phyloP scores from a whole-genome alignment of 176 grass and related monocot genomes.

The Aegilops longissima region DNA sequence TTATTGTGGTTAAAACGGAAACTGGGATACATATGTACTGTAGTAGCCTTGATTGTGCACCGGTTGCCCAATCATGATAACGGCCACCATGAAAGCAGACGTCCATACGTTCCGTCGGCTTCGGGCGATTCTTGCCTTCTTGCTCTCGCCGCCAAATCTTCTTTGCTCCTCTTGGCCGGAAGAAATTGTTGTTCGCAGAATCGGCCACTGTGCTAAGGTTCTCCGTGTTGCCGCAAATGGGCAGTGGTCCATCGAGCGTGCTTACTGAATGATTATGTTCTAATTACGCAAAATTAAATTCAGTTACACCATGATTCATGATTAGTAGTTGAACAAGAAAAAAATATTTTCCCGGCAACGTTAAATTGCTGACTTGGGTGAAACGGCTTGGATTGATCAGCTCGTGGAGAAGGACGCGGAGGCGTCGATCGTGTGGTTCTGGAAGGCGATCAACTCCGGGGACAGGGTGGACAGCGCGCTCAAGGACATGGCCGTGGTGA shows the following conservation, averaged over 20 bases:
- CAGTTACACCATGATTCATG: not conserved
- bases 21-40: not conserved
- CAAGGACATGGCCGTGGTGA: conserved; percentile 92
- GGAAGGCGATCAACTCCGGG: conserved; percentile 71
- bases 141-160: not conserved
- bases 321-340: not conserved
- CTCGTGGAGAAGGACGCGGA: conserved; percentile 85
- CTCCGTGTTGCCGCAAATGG: conserved; percentile 1
- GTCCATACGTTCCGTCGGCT: not conserved
- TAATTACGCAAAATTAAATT: not conserved
- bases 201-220: not conserved
- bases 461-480: conserved; percentile 80
- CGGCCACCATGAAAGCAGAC: not conserved
- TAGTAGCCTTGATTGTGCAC: not conserved
- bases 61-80: not conserved
- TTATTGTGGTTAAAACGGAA: not conserved
- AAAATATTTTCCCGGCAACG: not conserved
- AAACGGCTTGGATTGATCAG: conserved; percentile 39
- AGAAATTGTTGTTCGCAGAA: not conserved
- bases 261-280: not conserved
- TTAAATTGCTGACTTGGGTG: not conserved
- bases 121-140: not conserved
- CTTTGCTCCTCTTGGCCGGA: not conserved
- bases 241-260: not conserved
- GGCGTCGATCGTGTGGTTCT: conserved; percentile 80